Evolutionary conservation across 192 early-diverging fungal species (phyloP).

Genomic region (Coemansia sp.): DNA sequence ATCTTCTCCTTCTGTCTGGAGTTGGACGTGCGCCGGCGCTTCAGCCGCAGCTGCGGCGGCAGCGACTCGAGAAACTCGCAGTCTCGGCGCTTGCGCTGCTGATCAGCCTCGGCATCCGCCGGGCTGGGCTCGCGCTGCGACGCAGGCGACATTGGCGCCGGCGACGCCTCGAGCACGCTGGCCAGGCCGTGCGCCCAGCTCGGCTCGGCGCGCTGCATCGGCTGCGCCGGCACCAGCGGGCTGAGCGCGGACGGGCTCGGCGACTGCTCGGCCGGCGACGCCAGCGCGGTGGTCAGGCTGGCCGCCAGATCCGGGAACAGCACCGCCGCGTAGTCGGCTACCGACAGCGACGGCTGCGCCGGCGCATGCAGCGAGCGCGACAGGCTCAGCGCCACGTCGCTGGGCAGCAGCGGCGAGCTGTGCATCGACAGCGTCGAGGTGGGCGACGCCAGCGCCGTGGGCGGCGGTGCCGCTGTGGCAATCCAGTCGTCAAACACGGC

Average conservation of each 20-base stretch:
- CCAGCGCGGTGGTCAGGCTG: constrained; percentile 14
- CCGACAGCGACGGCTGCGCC: constrained; percentile 12
- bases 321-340: constrained; percentile 43
- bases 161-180: constrained; percentile 5
- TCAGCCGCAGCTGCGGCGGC: constrained; percentile 52
- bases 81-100: constrained; percentile 50
- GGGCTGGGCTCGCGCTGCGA: not conserved
- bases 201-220: not conserved
- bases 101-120: constrained; percentile 15
- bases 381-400: constrained; percentile 39
- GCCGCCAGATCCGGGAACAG: constrained; percentile 41
- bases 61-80: constrained; percentile 51
- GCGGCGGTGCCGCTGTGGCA: constrained; percentile 31
- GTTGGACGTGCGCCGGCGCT: constrained; percentile 53
- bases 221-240: not conserved
- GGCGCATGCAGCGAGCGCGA: constrained; percentile 27
- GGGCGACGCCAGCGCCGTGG: constrained; percentile 42
- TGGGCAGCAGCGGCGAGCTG: constrained; percentile 33
- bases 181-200: constrained; percentile 2
- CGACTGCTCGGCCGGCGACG: constrained; percentile 6
- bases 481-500: constrained; percentile 46
- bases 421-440: constrained; percentile 15
- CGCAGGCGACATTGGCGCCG: not conserved
- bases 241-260: not conserved
- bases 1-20: constrained; percentile 53